phyloP scores from a whole-genome alignment of 345 rosid genomes.

The Melaleuca quinquenervia region DNA sequence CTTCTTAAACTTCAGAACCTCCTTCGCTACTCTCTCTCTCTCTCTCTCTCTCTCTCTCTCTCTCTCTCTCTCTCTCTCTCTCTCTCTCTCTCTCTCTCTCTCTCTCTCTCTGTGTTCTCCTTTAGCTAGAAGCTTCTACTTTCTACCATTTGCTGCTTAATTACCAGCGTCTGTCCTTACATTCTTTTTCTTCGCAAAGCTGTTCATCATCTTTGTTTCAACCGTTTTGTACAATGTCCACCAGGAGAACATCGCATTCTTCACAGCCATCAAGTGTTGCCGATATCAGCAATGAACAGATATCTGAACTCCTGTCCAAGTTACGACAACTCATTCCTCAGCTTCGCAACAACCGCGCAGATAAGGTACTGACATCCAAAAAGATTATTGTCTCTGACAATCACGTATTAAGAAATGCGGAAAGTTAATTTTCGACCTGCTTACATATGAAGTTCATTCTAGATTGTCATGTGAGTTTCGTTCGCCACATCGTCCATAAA shows the following conservation, averaged over 20 bases:
- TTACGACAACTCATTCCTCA: conserved; percentile 6
- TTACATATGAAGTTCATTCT: neutral
- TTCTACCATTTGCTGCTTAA: neutral
- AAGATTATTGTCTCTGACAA: neutral
- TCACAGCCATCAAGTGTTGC: neutral
- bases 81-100: neutral
- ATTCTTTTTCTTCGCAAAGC: neutral
- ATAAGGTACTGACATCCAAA: neutral
- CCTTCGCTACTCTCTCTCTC: neutral
- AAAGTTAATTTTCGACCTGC: neutral
- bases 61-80: neutral
- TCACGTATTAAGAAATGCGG: neutral
- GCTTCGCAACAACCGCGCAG: neutral
- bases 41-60: neutral
- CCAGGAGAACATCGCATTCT: neutral
- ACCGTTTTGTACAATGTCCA: neutral
- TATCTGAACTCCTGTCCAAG: conserved; percentile 4
- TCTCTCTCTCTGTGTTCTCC: neutral
- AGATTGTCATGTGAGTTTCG: neutral
- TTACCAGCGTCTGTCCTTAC: neutral
- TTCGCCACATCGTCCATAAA: neutral
- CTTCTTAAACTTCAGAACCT: neutral
- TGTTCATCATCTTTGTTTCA: neutral
- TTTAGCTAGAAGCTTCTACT: neutral
- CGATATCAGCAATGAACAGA: neutral